These are phyloP conservation scores for Phaeosphaeriaceae sp. DNA, from an alignment of 2,329 filamentous ascomycete species.

Conservation along the genomic window DNA sequence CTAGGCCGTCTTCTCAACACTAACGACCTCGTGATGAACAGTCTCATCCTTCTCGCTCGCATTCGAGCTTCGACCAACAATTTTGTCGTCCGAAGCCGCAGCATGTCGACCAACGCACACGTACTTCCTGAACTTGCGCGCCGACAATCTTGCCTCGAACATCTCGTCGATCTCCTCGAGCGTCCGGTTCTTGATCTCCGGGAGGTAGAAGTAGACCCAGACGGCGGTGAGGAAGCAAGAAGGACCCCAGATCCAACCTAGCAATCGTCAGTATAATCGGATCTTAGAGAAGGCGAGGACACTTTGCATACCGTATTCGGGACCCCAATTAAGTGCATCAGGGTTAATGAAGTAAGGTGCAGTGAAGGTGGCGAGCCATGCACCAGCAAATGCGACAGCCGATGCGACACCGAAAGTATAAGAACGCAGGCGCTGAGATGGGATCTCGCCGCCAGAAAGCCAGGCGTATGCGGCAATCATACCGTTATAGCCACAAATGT, in stretches of 20 bases:
- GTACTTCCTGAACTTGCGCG: slow-evolving; percentile 43
- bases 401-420: slow-evolving; percentile 65
- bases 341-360: slow-evolving; percentile 69
- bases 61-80: slow-evolving; percentile 12
- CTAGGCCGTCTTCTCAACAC: slow-evolving; percentile 3
- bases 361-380: slow-evolving; percentile 65
- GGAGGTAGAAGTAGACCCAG: slow-evolving; percentile 43
- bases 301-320: slow-evolving; percentile 55
- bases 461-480: slow-evolving; percentile 66
- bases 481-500: slow-evolving; percentile 63
- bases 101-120: slow-evolving; percentile 32
- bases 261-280: background rate
- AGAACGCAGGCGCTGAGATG: slow-evolving; percentile 64
- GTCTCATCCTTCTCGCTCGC: slow-evolving; percentile 29
- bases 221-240: slow-evolving; percentile 49
- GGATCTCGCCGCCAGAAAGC: slow-evolving; percentile 66
- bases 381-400: slow-evolving; percentile 62
- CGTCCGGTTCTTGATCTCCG: slow-evolving; percentile 51
- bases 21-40: slow-evolving; percentile 17
- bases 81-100: slow-evolving; percentile 19
- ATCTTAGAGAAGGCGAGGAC: background rate
- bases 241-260: slow-evolving; percentile 45
- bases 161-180: slow-evolving; percentile 46
- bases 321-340: slow-evolving; percentile 63
- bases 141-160: slow-evolving; percentile 39